These are phyloP conservation scores for Pichia nanzhaoensis DNA, from an alignment of 805 yeast genomes.

Conservation along the genomic window DNA sequence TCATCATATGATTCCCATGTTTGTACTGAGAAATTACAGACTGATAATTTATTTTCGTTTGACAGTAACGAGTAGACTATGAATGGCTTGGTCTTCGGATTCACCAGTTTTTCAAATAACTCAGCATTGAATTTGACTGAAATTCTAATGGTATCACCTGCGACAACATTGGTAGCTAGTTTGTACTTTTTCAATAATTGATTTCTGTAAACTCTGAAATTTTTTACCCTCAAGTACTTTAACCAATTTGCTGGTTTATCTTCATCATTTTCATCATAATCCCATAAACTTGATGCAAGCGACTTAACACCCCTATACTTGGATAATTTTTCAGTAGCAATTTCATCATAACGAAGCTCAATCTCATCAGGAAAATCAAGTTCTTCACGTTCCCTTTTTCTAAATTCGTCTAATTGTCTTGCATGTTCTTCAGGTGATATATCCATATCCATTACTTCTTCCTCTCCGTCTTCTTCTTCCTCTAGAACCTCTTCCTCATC, in stretches of 20 bases:
- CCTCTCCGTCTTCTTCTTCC: conserved; percentile 30
- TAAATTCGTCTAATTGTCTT: conserved; percentile 62
- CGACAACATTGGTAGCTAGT: conserved; percentile 39
- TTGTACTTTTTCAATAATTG: conserved; percentile 55
- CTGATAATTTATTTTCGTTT: conserved; percentile 82
- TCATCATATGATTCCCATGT: conserved; percentile 87
- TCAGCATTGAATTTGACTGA: conserved; percentile 50
- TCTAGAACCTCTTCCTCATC: conserved; percentile 5
- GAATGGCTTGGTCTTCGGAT: conserved; percentile 44
- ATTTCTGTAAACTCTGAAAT: conserved; percentile 70
- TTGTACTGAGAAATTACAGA: conserved; percentile 72
- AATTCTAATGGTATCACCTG: conserved; percentile 62
- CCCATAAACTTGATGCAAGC: conserved; percentile 78
- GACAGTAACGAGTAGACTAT: conserved; percentile 67
- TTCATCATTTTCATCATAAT: conserved; percentile 72
- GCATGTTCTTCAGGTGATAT: conserved; percentile 77
- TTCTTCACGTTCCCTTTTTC: conserved; percentile 71
- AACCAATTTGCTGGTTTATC: conserved; percentile 71
- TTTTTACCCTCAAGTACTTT: conserved; percentile 64
- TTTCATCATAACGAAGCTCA: conserved; percentile 69
- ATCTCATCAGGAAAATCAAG: conserved; percentile 93
- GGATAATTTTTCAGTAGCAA: conserved; percentile 66
- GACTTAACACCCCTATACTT: conserved; percentile 87
- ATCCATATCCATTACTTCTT: conserved; percentile 54
- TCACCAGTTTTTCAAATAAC: conserved; percentile 38